Evolutionary conservation across 306 rosid species (phyloP), one percentile per base, ranked within the genome.

Genomic region (Rubus parviflorus): DNA sequence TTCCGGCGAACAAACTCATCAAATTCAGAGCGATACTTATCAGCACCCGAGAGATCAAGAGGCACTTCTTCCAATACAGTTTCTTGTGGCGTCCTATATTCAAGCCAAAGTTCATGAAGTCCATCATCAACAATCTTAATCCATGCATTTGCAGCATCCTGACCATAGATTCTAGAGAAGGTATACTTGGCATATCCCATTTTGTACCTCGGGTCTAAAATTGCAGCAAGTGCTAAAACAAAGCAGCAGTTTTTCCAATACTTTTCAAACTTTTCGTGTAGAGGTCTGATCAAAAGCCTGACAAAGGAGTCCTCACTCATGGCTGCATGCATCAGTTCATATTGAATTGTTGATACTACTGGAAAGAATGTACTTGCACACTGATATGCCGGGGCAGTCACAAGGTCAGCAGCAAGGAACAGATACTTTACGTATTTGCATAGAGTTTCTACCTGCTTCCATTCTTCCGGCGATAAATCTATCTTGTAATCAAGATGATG

Each of bases 161-260:
- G 88, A 58, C 91, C 90, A 49, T 86, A 90, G n/a, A 89, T 81
- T 77, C 85, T 81, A 63, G 83, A 42, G 70, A 94, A 94, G 23
- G 86, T 87, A 58, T 77, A 66, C 79, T 91, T 87, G 52, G 91
- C 97, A 52, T 83, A 78, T 74, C 85, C 85, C 90, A 90, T 84
- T 87, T 94, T 94, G 81, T 86, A 88, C 80, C 96, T 86, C 2
- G 98, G 98, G 70, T 94, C 97, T 91, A 94, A 78, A 30, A 87
- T 89, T 13, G 85, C 92, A 46, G 97, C 92, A 81, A 84, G 76
- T 35, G 97, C 94, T 74, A 94, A 81, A 82, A 89, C 79, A 70
- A 88, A 82, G 77, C 93, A 90, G 78, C 88, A 87, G 47, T 84
- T 90, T 77, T 84, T 87, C 98, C 98, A 94, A 75, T 94, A 94